Evolutionary conservation across 1,284 basidiomycete genomes (phyloP).

Genomic region (Pseudozyma sp.): DNA sequence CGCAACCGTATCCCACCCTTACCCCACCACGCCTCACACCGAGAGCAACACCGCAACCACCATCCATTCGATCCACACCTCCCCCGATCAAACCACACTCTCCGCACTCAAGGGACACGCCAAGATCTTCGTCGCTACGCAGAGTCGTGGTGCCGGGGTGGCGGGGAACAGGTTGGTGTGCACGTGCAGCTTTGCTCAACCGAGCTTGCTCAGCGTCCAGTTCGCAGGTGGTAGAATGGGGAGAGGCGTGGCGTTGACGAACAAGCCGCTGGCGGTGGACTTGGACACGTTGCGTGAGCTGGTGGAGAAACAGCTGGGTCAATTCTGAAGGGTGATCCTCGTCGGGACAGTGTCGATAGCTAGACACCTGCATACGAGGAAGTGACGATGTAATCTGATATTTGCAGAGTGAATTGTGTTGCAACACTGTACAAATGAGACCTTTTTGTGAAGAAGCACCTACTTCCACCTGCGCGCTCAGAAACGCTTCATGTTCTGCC

Average conservation of each 20-base stretch:
- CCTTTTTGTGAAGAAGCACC: too few relatives aligned
- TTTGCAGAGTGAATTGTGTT: background rate
- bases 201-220: slow-evolving; percentile 29
- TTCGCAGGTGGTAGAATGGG: slow-evolving; percentile 11
- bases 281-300: slow-evolving; percentile 14
- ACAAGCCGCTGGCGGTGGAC: slow-evolving; percentile 20
- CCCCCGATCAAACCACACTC: background rate
- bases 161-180: slow-evolving; percentile 3
- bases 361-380: too few relatives aligned
- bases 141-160: too few relatives aligned
- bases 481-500: slow-evolving; percentile 50
- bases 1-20: background rate
- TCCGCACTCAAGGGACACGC: slow-evolving; percentile 13
- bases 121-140: slow-evolving; percentile 3
- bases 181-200: slow-evolving; percentile 20
- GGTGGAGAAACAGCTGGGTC: slow-evolving; percentile 11
- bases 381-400: too few relatives aligned
- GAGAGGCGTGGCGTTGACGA: slow-evolving; percentile 13
- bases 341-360: too few relatives aligned
- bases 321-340: background rate
- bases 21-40: background rate
- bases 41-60: background rate
- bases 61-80: background rate
- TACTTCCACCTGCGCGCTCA: background rate
- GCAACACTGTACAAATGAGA: background rate